These are phyloP conservation scores for Piper betle DNA, from an alignment of 164 flowering plant genomes.

Conservation along the genomic window DNA sequence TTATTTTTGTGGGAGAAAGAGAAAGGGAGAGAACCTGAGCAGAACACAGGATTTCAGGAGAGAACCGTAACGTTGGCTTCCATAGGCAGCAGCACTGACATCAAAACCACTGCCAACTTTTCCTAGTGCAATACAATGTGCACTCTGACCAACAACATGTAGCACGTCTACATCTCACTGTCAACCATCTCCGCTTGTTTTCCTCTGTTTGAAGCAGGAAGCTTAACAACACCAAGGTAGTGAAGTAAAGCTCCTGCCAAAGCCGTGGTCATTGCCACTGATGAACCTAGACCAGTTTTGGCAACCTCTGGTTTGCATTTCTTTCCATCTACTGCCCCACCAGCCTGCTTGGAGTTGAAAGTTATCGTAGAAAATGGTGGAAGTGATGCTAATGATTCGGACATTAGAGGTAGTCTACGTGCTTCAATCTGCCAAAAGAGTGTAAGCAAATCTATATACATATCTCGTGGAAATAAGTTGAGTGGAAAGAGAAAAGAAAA, in stretches of 20 bases:
- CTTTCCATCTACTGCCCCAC: slow-evolving; percentile 17
- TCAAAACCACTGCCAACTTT: slow-evolving; percentile 99
- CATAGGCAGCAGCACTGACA: slow-evolving; percentile 97
- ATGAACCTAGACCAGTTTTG: slow-evolving; percentile 96
- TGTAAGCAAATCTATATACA: not conserved
- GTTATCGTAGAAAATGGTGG: slow-evolving; percentile 85
- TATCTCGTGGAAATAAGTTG: slow-evolving; percentile 1
- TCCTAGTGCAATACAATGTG: slow-evolving; percentile 97
- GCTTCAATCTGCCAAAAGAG: slow-evolving; percentile 60
- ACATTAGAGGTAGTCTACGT: slow-evolving; percentile 68
- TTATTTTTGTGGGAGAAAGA: slow-evolving; percentile 7
- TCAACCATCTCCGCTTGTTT: slow-evolving; percentile 15
- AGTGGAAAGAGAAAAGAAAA: not conserved
- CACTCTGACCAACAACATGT: slow-evolving; percentile 82
- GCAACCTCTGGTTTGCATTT: slow-evolving; percentile 93
- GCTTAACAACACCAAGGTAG: slow-evolving; percentile 70
- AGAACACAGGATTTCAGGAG: slow-evolving; percentile 79
- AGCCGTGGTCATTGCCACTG: slow-evolving; percentile 98
- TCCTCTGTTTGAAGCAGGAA: slow-evolving; percentile 24
- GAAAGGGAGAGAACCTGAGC: slow-evolving; percentile 70
- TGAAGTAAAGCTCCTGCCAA: slow-evolving; percentile 92
- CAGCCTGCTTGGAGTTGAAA: slow-evolving; percentile 52
- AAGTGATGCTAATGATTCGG: slow-evolving; percentile 73
- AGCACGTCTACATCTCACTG: slow-evolving; percentile 60
- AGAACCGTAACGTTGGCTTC: slow-evolving; percentile 97